These are phyloP conservation scores for Kalmusia sp. DNA, from an alignment of 2,329 filamentous ascomycete species.

Conservation along the genomic window DNA sequence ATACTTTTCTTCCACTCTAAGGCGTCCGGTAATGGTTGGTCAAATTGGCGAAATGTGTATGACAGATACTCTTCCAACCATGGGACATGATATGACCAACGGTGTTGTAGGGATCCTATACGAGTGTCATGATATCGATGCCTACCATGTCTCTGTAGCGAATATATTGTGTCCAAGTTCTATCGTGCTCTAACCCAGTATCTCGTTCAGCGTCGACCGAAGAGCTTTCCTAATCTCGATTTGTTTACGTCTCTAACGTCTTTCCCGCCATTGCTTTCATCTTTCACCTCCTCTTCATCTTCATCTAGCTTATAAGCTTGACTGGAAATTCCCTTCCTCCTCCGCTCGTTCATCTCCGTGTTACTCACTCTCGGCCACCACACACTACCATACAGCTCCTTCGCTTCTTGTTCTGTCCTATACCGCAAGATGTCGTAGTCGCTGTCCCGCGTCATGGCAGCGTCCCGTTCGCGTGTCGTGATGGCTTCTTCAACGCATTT, in stretches of 20 bases:
- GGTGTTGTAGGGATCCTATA: too few species aligned
- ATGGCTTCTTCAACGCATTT: slow-evolving; percentile 19
- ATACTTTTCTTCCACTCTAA: background rate
- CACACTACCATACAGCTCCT: slow-evolving; percentile 30
- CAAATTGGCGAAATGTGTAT: slow-evolving; percentile 4
- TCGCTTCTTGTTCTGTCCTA: slow-evolving; percentile 32
- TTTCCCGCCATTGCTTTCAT: background rate
- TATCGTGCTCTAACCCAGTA: too few species aligned
- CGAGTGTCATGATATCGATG: too few species aligned
- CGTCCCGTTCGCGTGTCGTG: slow-evolving; percentile 37
- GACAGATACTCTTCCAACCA: background rate
- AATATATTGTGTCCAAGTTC: too few species aligned
- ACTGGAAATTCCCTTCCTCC: slow-evolving; percentile 16
- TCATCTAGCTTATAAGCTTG: background rate
- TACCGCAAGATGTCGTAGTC: slow-evolving; percentile 46
- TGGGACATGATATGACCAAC: background rate
- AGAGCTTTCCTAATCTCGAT: background rate
- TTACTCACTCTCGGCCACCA: slow-evolving; percentile 41
- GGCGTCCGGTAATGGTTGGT: slow-evolving; percentile 1
- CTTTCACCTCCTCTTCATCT: background rate
- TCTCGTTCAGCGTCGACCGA: background rate
- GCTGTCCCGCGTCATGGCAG: slow-evolving; percentile 38
- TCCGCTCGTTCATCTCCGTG: slow-evolving; percentile 46
- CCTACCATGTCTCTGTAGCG: too few species aligned
- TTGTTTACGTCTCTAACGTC: background rate